Evolutionary conservation across 257 asterid genomes (phyloP), one percentile per base, ranked within the genome.

Genomic region (Ligustrum vulgare): DNA sequence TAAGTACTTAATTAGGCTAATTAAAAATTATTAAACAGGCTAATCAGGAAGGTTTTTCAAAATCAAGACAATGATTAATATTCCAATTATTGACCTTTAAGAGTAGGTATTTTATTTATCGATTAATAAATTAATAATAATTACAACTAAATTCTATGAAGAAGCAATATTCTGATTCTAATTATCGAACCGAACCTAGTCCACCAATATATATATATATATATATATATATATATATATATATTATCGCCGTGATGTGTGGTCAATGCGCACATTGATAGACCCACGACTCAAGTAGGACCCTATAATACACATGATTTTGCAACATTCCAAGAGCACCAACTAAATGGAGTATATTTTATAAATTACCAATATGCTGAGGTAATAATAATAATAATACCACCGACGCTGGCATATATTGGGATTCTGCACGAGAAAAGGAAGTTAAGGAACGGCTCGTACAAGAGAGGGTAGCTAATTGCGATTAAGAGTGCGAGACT

Each of bases 241-340:
- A 28, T 0, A 28, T 28, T 28, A 28, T 28, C 34, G 31, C 79
- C 79, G 79, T 75, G 81, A 70, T 77, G 72, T 60, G 73, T 63
- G 80, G 83, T 47, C 67, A 58, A 23, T 36, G 31, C 62, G 43
- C 60, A 60, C 33, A 22, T 62, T 35, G 22, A 60, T 15, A 68
- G 60, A 7, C 71, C 70, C 77, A 73, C 31, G 58, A 32, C 23
- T 35, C 51, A 25, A 60, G 71, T 18, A 49, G 47, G 36, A 75
- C 86, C 87, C 81, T 60, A 36, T 49, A 2, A 7, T 20, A 20
- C 28, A 56, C 23, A 56, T 2, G 23, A n/a, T 8, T 49, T 56
- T 69, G 83, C 89, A 83, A 72, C 70, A 83, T 84, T 79, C 84
- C 84, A 13, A 78, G 78, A 80, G 69, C 72, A 66, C 67, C 70